Evolutionary conservation across 495 filamentous ascomycete genomes (phyloP).

Genomic region (Letharia lupina): DNA sequence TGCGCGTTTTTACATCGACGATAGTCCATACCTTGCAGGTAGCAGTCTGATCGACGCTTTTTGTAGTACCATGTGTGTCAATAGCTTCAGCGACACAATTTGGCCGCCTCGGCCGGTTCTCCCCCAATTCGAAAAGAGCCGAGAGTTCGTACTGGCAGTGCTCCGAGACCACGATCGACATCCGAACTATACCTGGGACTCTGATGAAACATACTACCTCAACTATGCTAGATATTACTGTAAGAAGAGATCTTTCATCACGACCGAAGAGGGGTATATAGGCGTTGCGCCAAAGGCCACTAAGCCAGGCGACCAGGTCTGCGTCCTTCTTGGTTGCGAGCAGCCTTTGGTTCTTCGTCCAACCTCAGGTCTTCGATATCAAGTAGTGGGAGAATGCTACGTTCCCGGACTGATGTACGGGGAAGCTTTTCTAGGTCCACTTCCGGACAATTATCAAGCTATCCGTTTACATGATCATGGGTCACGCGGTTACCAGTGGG

Average conservation of each 20-base stretch:
- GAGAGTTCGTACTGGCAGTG: neutral
- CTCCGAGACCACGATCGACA: neutral
- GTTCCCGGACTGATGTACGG: constrained; percentile 17
- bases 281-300: constrained; percentile 15
- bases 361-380: neutral
- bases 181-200: neutral
- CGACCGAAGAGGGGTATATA: constrained; percentile 16
- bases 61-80: neutral
- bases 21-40: neutral
- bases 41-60: constrained; percentile 9
- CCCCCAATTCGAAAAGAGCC: neutral
- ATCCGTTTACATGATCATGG: neutral
- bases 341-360: constrained; percentile 17
- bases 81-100: neutral
- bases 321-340: constrained; percentile 14
- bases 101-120: neutral
- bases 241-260: constrained; percentile 9
- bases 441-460: constrained; percentile 8
- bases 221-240: no score
- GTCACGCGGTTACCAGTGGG: neutral
- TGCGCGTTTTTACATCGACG: neutral
- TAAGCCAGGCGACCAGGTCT: constrained; percentile 16
- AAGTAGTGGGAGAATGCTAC: constrained; percentile 21
- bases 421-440: constrained; percentile 16
- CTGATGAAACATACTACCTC: neutral